Evolutionary conservation across 1,284 basidiomycete species (phyloP), one percentile per base, ranked within the genome.

Genomic region (Marasmius fiardii): DNA sequence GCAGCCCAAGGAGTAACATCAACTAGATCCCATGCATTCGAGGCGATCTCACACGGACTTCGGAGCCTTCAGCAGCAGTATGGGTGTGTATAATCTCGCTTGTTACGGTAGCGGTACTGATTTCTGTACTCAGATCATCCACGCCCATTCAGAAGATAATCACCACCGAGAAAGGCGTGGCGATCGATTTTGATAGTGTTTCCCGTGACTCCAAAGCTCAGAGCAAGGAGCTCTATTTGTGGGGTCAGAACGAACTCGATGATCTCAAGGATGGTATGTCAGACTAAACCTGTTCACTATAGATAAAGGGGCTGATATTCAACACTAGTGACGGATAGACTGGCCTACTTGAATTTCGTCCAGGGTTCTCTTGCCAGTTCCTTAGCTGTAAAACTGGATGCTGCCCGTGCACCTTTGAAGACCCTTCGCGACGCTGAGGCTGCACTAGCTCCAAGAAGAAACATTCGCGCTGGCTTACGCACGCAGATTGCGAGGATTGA

Each of bases 161-260:
- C 60, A 92, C 90, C 0, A 73, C 80, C 7, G 79, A 82, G 68
- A 92, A 92, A 67, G 86, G 90, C 5, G 73, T 91, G 20, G 81
- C 84, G 21, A 77, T 92, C 61, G 88, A 89, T 67, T 79, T 81
- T 63, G 86, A 91, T 61, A 78, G 74, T 55, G 69, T 86, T 35
- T 74, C 83, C 4, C 79, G 85, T 60, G 83, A 90, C 64, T 65
- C 77, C 6, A 86, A 90, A 65, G 73, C 80, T 0, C 82, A 86
- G 65, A 89, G 86, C 76, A 92, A 92, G 69, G 90, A 92, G 60
- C 71, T 92, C 34, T 92, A 89, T 62, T 81, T 79, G 31, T 92
- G 90, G 90, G 90, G 90, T 8, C 89, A 91, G 67, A 63, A 66
- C 1, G 85, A 91, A 62, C 69, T 71, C 2, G 75, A 79, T 28